These are phyloP conservation scores for Rachicladosporium sp. DNA, from an alignment of 2,329 filamentous ascomycete genomes.

Conservation along the genomic window DNA sequence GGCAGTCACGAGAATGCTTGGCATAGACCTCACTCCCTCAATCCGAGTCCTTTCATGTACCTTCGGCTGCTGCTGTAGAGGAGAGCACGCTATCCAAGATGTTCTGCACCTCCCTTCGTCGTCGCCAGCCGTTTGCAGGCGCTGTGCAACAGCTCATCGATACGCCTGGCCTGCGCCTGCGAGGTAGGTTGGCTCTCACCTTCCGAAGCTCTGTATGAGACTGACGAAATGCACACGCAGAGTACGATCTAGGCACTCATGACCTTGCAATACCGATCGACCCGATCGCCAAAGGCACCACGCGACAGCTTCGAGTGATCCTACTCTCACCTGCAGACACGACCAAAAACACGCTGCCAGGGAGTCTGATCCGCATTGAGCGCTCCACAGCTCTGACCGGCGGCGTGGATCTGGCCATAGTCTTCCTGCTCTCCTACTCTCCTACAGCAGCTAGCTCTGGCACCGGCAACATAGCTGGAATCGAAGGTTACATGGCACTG, in stretches of 20 bases:
- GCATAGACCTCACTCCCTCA: too few species aligned
- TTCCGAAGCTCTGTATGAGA: too few species aligned
- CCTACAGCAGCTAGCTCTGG: too few species aligned
- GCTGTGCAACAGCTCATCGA: conserved; percentile 11
- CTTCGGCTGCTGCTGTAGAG: too few species aligned
- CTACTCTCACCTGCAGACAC: conserved; percentile 20
- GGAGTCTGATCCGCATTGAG: conserved; percentile 19
- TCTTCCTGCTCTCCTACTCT: conserved; percentile 19
- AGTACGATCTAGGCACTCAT: conserved; percentile 23
- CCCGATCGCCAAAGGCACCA: conserved; percentile 1
- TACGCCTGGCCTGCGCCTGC: conserved; percentile 14
- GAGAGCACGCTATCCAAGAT: conserved; percentile 4
- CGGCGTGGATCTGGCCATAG: conserved; percentile 18
- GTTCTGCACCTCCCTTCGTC: conserved; percentile 30
- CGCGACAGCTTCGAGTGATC: conserved; percentile 17
- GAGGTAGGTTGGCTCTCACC: conserved; percentile 8
- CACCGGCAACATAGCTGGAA: too few species aligned
- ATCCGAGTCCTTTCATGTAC: too few species aligned
- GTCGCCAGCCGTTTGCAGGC: conserved; percentile 26
- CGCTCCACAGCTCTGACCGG: conserved; percentile 20
- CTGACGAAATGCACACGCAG: conserved; percentile 3
- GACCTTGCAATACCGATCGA: conserved; percentile 22
- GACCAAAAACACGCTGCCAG: conserved; percentile 8
- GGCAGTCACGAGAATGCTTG: not conserved
- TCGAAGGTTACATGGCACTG: conserved; percentile 15